Evolutionary conservation across 2,329 filamentous ascomycete genomes (phyloP), one percentile per base, ranked within the genome.

Genomic region (Colletotrichum cordylinicola): DNA sequence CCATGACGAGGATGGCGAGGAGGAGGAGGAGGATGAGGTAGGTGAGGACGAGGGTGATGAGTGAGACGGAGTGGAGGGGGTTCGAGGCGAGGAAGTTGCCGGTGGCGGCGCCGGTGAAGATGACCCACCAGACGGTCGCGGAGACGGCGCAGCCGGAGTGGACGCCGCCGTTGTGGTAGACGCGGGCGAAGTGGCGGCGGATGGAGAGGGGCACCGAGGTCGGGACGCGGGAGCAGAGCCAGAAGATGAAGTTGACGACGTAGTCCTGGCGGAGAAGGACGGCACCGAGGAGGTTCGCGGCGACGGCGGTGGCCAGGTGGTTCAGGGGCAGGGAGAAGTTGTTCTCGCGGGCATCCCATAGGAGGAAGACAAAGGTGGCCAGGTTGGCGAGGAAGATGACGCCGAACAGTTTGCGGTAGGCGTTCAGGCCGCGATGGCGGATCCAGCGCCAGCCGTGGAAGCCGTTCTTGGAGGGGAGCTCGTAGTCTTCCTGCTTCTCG

Each of bases 11-110:
- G 79, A 95, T 93, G 52, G 85, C 79, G 71, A 91, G 79, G 77
- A 94, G 87, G 67, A 95, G 86, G 2, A 85, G 81, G 56, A 91
- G 86, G 55, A 94, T 87, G 43, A 92, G 80, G 80, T 90, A 93
- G 13, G 91, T 89, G 27, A 94, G 82, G 12, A 88, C 85, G 18
- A 86, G 79, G 8, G 84, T 84, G 67, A 85, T 82, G 35, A 89
- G 81, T 61, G 55, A 69, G 37, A 78, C 67, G 15, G 64, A 33
- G 64, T 77, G 70, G 6, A 67, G 27, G 3, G 77, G 52, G 8
- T 31, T 15, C 4, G 48, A n/a, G 33, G 91, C 87, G 29, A 86
- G 79, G 77, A 81, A 71, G 81, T 78, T 79, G 27, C 78, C 76
- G 3, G 79, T 82, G 35, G 79, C 79, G 78, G 79, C 81, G 76